phyloP scores from a whole-genome alignment of 139 green algal species.

The Astrephomene gubernaculifera region DNA sequence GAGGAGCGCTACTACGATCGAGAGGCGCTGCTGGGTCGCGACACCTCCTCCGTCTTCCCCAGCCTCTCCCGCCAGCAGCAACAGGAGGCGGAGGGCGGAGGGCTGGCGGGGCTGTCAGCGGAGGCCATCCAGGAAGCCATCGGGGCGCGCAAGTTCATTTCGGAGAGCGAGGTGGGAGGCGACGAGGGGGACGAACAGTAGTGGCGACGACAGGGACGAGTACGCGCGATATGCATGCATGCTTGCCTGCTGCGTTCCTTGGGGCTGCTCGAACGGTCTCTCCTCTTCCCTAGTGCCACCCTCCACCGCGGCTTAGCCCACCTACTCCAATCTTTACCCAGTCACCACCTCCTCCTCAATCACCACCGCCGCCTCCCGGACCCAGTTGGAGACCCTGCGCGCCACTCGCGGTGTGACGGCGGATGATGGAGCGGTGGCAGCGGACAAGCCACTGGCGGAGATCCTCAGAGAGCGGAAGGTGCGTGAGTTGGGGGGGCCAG shows the following conservation, averaged over 20 bases:
- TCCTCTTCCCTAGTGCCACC: too few relatives aligned
- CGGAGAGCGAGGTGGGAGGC: slow-evolving; percentile 74
- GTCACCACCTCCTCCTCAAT: too few relatives aligned
- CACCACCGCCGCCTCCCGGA: too few relatives aligned
- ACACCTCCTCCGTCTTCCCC: slow-evolving; percentile 79
- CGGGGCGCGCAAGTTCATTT: slow-evolving; percentile 76
- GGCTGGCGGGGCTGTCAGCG: slow-evolving; percentile 25
- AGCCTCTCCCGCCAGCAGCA: slow-evolving; percentile 48
- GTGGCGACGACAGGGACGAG: too few relatives aligned
- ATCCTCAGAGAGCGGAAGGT: slow-evolving; percentile 78
- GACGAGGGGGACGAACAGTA: too few relatives aligned
- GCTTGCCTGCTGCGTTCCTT: too few relatives aligned
- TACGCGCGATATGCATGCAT: too few relatives aligned
- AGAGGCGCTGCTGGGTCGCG: slow-evolving; percentile 77
- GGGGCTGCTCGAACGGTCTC: too few relatives aligned
- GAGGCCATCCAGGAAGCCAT: slow-evolving; percentile 65
- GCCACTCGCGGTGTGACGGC: slow-evolving; percentile 51
- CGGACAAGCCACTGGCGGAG: slow-evolving; percentile 78
- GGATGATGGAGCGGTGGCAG: slow-evolving; percentile 66
- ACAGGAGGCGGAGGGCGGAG: not conserved
- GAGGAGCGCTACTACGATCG: slow-evolving; percentile 74
- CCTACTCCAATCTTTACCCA: too few relatives aligned
- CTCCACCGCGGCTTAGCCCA: too few relatives aligned
- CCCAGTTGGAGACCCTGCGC: slow-evolving; percentile 72
- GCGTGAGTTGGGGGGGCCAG: too few relatives aligned